A percentile compares a stretch with the other conserved stretches of the same genome.
These are phyloP conservation scores for Nannochloris sp. DNA, from an alignment of 139 green algal species.

Conservation along the genomic window DNA sequence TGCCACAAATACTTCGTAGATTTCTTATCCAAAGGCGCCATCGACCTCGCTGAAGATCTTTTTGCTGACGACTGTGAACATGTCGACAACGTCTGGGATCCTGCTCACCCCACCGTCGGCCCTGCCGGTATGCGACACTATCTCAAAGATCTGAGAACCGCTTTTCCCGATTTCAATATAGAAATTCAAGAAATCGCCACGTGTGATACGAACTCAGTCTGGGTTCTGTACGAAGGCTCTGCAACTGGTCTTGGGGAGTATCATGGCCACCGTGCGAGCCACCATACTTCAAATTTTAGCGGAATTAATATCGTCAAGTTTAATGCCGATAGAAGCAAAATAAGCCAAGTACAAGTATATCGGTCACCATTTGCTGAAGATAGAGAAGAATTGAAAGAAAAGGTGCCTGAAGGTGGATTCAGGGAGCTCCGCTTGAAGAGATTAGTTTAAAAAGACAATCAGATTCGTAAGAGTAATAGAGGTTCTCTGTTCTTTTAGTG, in stretches of 20 bases:
- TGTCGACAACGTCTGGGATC: constrained; percentile 21
- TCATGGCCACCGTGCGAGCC: constrained; percentile 15
- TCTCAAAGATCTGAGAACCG: constrained; percentile 16
- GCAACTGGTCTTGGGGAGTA: constrained; percentile 15
- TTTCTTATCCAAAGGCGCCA: constrained; percentile 14
- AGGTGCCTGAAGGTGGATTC: constrained; percentile 16
- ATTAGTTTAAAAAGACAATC: neutral
- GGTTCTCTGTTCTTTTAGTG: no score
- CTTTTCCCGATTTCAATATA: constrained; percentile 30
- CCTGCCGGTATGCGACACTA: constrained; percentile 22
- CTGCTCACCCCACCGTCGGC: constrained; percentile 17
- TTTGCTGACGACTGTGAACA: constrained; percentile 10
- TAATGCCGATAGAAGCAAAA: constrained; percentile 27
- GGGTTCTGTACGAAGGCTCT: constrained; percentile 10
- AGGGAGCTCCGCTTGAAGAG: constrained; percentile 24
- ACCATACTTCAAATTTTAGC: constrained; percentile 18
- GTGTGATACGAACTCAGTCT: constrained; percentile 21
- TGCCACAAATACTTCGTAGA: constrained; percentile 21
- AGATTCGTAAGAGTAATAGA: no score
- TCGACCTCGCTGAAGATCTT: constrained; percentile 8
- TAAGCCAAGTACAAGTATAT: constrained; percentile 27
- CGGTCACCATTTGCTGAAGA: constrained; percentile 32
- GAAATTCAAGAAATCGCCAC: constrained; percentile 23
- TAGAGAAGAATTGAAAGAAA: constrained; percentile 19
- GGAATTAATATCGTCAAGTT: constrained; percentile 28